phyloP scores from a whole-genome alignment of 805 yeast genomes.

The Clavispora vitiphila region DNA sequence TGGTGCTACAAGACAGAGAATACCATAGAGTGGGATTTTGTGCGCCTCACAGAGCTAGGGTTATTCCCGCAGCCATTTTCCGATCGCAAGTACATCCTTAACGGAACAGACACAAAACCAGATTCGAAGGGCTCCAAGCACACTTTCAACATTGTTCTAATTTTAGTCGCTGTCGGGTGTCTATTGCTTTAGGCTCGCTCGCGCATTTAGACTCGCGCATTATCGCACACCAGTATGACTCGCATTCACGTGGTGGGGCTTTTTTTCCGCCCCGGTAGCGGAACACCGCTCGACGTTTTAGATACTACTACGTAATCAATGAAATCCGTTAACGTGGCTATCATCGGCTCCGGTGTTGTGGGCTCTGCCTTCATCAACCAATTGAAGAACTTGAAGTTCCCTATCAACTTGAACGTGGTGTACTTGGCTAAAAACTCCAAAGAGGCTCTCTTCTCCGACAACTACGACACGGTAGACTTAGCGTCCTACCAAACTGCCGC shows the following conservation, averaged over 20 bases:
- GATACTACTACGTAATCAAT: not conserved
- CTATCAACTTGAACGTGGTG: conserved; percentile 70
- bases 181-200: not conserved
- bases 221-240: not conserved
- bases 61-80: conserved; percentile 60
- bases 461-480: conserved; percentile 68
- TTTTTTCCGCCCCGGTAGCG: not conserved
- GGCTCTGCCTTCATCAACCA: conserved; percentile 89
- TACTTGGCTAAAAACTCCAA: conserved; percentile 68
- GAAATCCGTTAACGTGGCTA: conserved; percentile 39
- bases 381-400: conserved; percentile 55
- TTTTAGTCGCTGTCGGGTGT: not conserved
- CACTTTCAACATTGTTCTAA: not conserved
- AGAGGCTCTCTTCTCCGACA: conserved; percentile 61
- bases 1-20: conserved; percentile 70
- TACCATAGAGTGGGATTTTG: conserved; percentile 65
- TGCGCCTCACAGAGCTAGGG: conserved; percentile 41
- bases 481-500: conserved; percentile 48
- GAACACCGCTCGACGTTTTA: too few species aligned
- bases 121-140: conserved; percentile 1
- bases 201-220: not conserved
- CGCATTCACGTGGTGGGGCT: not conserved
- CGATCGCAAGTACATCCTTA: conserved; percentile 20
- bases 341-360: conserved; percentile 84
- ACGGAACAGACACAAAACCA: conserved; percentile 30